phyloP scores from a whole-genome alignment of 208 protist genomes.

The Phytomonas sp. region DNA sequence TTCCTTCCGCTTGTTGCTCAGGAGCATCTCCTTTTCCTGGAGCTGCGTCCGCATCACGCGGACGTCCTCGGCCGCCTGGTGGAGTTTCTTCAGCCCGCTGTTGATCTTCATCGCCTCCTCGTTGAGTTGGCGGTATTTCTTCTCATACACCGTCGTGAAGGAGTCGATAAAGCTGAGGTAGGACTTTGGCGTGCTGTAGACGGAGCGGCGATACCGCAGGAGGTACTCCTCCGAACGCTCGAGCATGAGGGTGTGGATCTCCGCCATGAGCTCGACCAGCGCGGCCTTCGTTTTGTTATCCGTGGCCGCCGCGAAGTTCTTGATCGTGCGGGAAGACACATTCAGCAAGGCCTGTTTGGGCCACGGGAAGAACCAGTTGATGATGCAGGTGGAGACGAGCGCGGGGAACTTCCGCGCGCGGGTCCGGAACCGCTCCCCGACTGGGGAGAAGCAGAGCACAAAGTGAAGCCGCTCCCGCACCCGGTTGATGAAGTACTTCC shows the following conservation, averaged over 20 bases:
- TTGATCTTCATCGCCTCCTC: slow-evolving; percentile 90
- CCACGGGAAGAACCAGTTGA: slow-evolving; percentile 99
- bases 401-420: slow-evolving; percentile 96
- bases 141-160: slow-evolving; percentile 88
- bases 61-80: slow-evolving; percentile 91
- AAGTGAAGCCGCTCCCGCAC: slow-evolving; percentile 96
- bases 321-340: slow-evolving; percentile 88
- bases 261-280: slow-evolving; percentile 88
- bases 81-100: slow-evolving; percentile 92
- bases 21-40: slow-evolving; percentile 91
- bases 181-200: slow-evolving; percentile 92
- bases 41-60: slow-evolving; percentile 92
- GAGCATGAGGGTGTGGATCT: slow-evolving; percentile 87
- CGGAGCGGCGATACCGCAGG: slow-evolving; percentile 83
- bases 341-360: slow-evolving; percentile 92
- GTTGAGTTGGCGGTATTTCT: slow-evolving; percentile 90
- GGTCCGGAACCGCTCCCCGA: slow-evolving; percentile 95
- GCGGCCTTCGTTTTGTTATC: slow-evolving; percentile 84
- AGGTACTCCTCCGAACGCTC: slow-evolving; percentile 91
- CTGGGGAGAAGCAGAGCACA: slow-evolving; percentile 97
- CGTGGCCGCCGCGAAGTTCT: slow-evolving; percentile 88
- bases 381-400: slow-evolving; percentile 94
- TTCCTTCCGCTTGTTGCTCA: slow-evolving; percentile 89
- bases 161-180: slow-evolving; percentile 92
- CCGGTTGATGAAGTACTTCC: slow-evolving; percentile 96